Percentiles rank a stretch among this genome's conserved stretches.
Conservation (phyloP, 129 eudicot species). For the Centella asiatica region DNA sequence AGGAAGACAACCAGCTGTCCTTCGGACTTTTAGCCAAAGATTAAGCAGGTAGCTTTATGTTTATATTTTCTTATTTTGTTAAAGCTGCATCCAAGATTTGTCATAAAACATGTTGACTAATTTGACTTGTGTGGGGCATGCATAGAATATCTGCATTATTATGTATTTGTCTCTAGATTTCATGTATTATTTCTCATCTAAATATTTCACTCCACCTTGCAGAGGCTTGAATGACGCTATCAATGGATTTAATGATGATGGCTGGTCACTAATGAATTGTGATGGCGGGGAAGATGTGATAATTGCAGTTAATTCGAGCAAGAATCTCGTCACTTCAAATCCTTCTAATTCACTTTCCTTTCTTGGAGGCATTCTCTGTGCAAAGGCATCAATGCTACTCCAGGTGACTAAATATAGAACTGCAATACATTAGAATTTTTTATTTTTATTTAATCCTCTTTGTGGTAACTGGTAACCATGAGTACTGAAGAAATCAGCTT, state of each 20-base stretch:
- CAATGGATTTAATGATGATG: constrained; percentile 89
- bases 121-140: background rate
- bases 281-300: constrained; percentile 89
- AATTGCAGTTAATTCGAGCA: constrained; percentile 55
- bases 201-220: background rate
- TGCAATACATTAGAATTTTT: background rate
- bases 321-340: constrained; percentile 33
- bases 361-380: constrained; percentile 87
- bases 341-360: constrained; percentile 32
- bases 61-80: background rate
- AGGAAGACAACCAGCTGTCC: constrained; percentile 89
- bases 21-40: constrained; percentile 84
- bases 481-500: too few relatives aligned
- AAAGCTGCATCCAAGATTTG: background rate
- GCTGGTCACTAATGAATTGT: constrained; percentile 81
- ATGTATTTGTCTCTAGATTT: background rate
- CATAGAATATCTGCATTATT: background rate
- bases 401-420: constrained; percentile 43
- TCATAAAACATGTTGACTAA: background rate
- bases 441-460: background rate
- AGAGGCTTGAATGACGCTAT: constrained; percentile 97
- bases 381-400: constrained; percentile 96
- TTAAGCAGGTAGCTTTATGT: constrained; percentile 51
- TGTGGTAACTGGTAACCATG: too few relatives aligned
- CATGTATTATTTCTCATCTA: background rate